Conservation (phyloP, 805 yeast genomes). For the Starmerella bombicola region DNA sequence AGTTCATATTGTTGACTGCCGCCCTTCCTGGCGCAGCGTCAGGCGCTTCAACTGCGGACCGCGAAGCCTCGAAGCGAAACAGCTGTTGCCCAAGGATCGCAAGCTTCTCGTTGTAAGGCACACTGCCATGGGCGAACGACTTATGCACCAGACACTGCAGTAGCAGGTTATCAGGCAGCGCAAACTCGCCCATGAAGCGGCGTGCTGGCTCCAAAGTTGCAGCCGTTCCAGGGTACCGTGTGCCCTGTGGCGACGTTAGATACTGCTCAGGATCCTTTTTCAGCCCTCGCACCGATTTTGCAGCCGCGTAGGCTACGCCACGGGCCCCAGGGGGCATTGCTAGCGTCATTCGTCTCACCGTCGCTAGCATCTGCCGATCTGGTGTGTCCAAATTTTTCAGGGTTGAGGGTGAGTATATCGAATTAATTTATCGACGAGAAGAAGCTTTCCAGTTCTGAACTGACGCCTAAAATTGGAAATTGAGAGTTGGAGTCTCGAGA, state of each 20-base stretch:
- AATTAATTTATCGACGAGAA: too few species aligned
- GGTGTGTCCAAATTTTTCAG: constrained; percentile 14
- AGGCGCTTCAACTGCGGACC: constrained; percentile 16
- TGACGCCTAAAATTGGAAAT: too few species aligned
- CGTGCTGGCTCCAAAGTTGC: constrained; percentile 41
- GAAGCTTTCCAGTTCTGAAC: too few species aligned
- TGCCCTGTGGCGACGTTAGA: constrained; percentile 36
- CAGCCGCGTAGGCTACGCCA: constrained; percentile 9
- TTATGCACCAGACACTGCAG: constrained; percentile 85
- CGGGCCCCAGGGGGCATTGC: constrained; percentile 3
- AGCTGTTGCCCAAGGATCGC: constrained; percentile 43
- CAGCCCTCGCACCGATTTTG: constrained; percentile 16
- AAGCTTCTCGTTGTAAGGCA: constrained; percentile 81
- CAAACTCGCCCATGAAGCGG: constrained; percentile 38
- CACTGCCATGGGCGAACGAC: constrained; percentile 81
- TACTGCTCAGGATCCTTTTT: constrained; percentile 26
- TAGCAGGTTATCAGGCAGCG: constrained; percentile 47
- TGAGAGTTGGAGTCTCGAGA: too few species aligned
- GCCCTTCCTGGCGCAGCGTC: not conserved
- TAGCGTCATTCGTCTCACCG: constrained; percentile 3
- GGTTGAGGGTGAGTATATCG: not conserved
- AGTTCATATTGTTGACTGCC: constrained; percentile 24
- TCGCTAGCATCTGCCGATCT: constrained; percentile 9
- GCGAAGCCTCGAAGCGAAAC: constrained; percentile 23
- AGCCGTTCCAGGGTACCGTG: constrained; percentile 41